Conservation (phyloP, 2,329 filamentous ascomycete genomes). For the Colletotrichum aenigma region DNA sequence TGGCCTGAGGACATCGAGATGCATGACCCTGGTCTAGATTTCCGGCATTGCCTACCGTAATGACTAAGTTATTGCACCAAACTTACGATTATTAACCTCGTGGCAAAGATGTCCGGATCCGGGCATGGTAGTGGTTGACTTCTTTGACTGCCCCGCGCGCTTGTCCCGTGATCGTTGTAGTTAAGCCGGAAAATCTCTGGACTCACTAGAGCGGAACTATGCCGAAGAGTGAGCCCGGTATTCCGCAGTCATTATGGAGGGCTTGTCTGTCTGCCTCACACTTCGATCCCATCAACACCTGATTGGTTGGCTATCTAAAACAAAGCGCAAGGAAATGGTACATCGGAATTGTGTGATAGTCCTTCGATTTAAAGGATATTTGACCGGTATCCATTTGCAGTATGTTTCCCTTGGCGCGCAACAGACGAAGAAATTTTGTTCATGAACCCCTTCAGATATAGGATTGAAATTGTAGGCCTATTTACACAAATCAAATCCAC, state of each 20-base stretch:
- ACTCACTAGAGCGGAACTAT: neutral
- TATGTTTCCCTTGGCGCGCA: too few relatives aligned
- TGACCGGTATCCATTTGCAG: too few relatives aligned
- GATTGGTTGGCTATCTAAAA: too few relatives aligned
- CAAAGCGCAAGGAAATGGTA: too few relatives aligned
- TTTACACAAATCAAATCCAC: too few relatives aligned
- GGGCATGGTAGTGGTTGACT: rapidly evolving
- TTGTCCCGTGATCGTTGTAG: neutral
- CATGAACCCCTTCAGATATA: too few relatives aligned
- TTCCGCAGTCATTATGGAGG: neutral
- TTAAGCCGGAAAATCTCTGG: neutral
- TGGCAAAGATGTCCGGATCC: neutral
- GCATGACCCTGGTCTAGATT: neutral
- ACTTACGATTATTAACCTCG: neutral
- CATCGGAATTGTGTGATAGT: too few relatives aligned
- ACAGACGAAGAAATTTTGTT: too few relatives aligned
- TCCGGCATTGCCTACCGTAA: rapidly evolving
- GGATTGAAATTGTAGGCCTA: too few relatives aligned
- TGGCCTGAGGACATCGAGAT: neutral
- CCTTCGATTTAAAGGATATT: too few relatives aligned
- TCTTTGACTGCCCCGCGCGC: neutral
- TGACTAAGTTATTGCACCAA: neutral
- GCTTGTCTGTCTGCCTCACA: too few relatives aligned
- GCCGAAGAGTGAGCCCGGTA: rapidly evolving
- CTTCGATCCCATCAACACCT: too few relatives aligned